phyloP scores from a whole-genome alignment of 2,329 filamentous ascomycete species.

The Drechslerella dactyloides region DNA sequence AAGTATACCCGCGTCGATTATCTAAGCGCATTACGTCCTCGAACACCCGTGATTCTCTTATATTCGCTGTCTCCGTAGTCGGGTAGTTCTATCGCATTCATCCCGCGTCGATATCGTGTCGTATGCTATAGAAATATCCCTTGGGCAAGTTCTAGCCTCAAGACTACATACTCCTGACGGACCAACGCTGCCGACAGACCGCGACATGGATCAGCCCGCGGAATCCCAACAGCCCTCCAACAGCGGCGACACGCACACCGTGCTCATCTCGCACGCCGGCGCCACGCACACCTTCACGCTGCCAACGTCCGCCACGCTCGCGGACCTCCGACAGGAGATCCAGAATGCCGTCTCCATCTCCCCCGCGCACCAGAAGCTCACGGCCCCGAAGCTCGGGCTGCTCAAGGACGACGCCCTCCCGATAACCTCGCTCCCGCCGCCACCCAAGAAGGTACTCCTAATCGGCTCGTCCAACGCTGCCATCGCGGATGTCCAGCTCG shows the following conservation, averaged over 20 bases:
- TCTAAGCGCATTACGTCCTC: neutral
- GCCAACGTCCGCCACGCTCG: conserved; percentile 61
- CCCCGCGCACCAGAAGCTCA: conserved; percentile 70
- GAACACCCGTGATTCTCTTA: too few species aligned
- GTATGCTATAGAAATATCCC: too few species aligned
- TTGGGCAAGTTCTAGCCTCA: too few species aligned
- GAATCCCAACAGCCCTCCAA: conserved; percentile 4
- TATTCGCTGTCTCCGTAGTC: too few species aligned
- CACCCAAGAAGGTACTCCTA: conserved; percentile 66
- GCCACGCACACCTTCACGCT: conserved; percentile 61
- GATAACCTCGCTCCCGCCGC: conserved; percentile 63
- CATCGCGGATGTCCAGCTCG: conserved; percentile 60
- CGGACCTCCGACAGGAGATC: conserved; percentile 68
- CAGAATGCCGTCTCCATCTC: conserved; percentile 65
- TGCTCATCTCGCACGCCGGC: conserved; percentile 61
- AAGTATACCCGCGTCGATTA: conserved; percentile 5
- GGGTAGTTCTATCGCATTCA: too few species aligned
- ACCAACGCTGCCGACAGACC: neutral
- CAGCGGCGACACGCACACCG: conserved; percentile 59
- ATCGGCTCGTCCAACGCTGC: conserved; percentile 63
- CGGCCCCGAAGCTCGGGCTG: conserved; percentile 70
- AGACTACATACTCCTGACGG: neutral
- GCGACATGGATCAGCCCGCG: conserved; percentile 20
- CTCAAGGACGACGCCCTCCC: conserved; percentile 66
- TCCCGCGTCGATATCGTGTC: too few species aligned